A percentile compares a stretch with the other conserved stretches of the same genome.
Evolutionary conservation across 768 basidiomycete genomes (phyloP).

Genomic region (Trichaptum fuscoviolaceum): DNA sequence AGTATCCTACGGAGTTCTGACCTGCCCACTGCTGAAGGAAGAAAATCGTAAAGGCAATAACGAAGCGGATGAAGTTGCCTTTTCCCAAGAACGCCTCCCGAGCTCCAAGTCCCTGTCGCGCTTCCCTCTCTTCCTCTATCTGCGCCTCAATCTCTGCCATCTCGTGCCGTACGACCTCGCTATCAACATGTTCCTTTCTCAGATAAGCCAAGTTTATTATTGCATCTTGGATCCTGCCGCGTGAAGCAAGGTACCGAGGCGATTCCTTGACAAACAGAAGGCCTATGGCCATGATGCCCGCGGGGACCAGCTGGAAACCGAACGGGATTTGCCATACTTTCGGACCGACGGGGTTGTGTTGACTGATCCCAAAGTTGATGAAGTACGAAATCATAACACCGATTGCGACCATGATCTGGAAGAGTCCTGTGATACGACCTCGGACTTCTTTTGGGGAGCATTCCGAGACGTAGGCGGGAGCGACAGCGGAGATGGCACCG

Average conservation of each 20-base stretch:
- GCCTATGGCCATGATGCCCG: constrained; percentile 18
- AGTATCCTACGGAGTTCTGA: constrained; percentile 76
- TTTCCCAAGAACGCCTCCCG: constrained; percentile 28
- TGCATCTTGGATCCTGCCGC: constrained; percentile 17
- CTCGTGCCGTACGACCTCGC: constrained; percentile 17
- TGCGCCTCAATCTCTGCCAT: constrained; percentile 32
- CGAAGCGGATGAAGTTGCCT: constrained; percentile 34
- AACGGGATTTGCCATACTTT: constrained; percentile 21
- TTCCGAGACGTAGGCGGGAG: constrained; percentile 39
- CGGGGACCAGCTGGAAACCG: constrained; percentile 26
- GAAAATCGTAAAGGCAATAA: constrained; percentile 69
- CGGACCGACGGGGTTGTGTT: constrained; percentile 12
- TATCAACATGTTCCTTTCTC: constrained; percentile 10
- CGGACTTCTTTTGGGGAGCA: constrained; percentile 38
- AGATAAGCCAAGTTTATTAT: constrained; percentile 15
- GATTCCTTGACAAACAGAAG: constrained; percentile 24
- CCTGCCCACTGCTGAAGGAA: constrained; percentile 80
- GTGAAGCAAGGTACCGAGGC: constrained; percentile 21
- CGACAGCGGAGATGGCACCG: constrained; percentile 31
- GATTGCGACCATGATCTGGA: constrained; percentile 36
- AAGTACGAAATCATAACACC: constrained; percentile 34
- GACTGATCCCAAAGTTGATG: constrained; percentile 19
- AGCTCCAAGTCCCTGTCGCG: constrained; percentile 25
- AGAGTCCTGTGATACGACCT: constrained; percentile 34
- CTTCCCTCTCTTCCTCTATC: constrained; percentile 30